phyloP scores from a whole-genome alignment of 768 basidiomycete species.

The Heimioporus sp. region DNA sequence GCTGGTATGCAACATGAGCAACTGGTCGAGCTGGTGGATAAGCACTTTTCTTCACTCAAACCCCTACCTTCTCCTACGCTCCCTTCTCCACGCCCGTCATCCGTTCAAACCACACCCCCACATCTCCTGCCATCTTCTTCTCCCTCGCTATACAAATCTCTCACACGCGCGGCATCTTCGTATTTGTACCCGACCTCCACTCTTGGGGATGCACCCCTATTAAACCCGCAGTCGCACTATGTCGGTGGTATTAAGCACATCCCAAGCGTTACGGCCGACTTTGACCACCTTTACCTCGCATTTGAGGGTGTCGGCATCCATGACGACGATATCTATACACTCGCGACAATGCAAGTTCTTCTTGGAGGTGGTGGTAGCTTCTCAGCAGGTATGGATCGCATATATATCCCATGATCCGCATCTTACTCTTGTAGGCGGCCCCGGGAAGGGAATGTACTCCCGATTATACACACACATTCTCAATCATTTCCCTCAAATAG shows the following conservation, averaged over 20 bases:
- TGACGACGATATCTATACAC: slow-evolving; percentile 88
- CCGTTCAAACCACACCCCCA: slow-evolving; percentile 41
- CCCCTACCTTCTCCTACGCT: slow-evolving; percentile 25
- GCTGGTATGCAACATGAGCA: slow-evolving; percentile 90
- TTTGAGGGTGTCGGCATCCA: slow-evolving; percentile 91
- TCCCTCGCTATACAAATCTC: slow-evolving; percentile 58
- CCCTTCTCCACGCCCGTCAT: slow-evolving; percentile 27
- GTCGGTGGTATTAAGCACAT: slow-evolving; percentile 83
- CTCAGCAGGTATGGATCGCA: slow-evolving; percentile 65
- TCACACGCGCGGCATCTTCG: slow-evolving; percentile 75
- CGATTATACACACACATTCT: slow-evolving; percentile 94
- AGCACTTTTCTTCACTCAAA: slow-evolving; percentile 75
- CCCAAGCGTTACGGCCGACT: slow-evolving; percentile 58
- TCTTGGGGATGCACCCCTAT: slow-evolving; percentile 5
- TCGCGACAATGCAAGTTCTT: slow-evolving; percentile 92
- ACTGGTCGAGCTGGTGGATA: slow-evolving; percentile 81
- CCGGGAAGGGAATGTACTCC: slow-evolving; percentile 99
- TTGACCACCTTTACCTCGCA: slow-evolving; percentile 90
- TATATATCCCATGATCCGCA: background rate
- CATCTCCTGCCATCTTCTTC: slow-evolving; percentile 58
- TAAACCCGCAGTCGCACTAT: slow-evolving; percentile 53
- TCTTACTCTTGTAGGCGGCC: slow-evolving; percentile 59
- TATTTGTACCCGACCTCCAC: slow-evolving; percentile 52
- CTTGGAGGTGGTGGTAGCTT: slow-evolving; percentile 96
- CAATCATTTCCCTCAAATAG: slow-evolving; percentile 90